Percentiles rank a stretch among this genome's conserved stretches.
Conservation (phyloP, 441 rosid species). For the Gossypium gossypioides region DNA sequence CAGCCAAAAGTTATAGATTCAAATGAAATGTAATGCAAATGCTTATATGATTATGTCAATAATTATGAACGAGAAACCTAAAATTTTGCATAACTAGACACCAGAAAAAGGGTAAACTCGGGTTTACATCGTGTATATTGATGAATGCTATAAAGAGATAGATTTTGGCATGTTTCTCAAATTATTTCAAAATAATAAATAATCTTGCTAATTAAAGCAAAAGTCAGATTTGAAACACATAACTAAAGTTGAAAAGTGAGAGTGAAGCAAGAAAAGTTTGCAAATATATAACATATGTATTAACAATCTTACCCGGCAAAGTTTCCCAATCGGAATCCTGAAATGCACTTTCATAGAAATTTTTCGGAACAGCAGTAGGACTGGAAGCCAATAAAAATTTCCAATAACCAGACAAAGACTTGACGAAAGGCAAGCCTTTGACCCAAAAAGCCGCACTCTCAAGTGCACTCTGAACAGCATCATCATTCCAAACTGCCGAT, state of each 20-base stretch:
- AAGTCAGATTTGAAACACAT: not conserved
- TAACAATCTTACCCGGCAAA: constrained; percentile 53
- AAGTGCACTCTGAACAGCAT: constrained; percentile 67
- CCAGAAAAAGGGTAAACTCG: not conserved
- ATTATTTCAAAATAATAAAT: not conserved
- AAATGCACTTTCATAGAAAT: constrained; percentile 48
- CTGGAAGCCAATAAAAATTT: constrained; percentile 67
- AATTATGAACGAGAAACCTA: not conserved
- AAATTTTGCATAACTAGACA: not conserved
- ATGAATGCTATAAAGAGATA: not conserved
- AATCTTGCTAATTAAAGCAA: not conserved
- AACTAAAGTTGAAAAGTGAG: constrained; percentile 3
- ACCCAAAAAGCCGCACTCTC: constrained; percentile 75
- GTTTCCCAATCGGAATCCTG: constrained; percentile 67
- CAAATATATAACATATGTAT: not conserved
- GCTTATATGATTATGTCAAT: not conserved
- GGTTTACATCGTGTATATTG: not conserved
- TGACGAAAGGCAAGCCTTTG: constrained; percentile 67
- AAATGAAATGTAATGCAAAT: not conserved
- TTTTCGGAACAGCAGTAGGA: constrained; percentile 51
- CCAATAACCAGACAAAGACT: constrained; percentile 84
- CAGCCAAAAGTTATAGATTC: not conserved
- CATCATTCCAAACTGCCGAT: constrained; percentile 85
- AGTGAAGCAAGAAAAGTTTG: not conserved
- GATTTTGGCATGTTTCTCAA: not conserved